Evolutionary conservation across 1,284 basidiomycete species (phyloP).

Genomic region (Blastosporella zonata): DNA sequence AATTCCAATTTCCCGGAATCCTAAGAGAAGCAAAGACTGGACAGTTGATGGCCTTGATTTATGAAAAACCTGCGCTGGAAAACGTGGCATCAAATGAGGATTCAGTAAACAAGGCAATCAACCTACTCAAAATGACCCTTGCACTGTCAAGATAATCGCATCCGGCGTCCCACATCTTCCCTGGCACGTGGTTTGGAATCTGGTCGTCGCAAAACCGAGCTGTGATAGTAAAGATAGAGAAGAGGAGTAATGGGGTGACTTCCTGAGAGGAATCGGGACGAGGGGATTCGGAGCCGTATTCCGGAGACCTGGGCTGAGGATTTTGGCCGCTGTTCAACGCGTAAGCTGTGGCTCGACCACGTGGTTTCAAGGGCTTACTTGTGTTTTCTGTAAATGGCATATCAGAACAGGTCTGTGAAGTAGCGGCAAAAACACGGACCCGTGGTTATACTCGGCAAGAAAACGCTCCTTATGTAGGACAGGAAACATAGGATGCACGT

Average conservation of each 20-base stretch:
- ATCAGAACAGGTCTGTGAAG: not conserved
- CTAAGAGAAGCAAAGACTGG: constrained; percentile 74
- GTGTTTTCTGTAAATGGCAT: constrained; percentile 17
- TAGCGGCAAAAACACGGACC: constrained; percentile 36
- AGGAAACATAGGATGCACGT: constrained; percentile 78
- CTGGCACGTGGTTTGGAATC: constrained; percentile 41
- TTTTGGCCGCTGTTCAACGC: constrained; percentile 3
- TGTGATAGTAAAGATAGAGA: constrained; percentile 78
- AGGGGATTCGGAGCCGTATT: constrained; percentile 27
- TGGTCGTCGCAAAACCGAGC: constrained; percentile 64
- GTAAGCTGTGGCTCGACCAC: not conserved
- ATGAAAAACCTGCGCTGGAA: constrained; percentile 61
- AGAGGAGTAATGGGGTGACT: constrained; percentile 66
- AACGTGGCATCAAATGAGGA: not conserved
- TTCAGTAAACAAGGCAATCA: not conserved
- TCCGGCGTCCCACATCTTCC: constrained; percentile 72
- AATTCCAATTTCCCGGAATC: constrained; percentile 80
- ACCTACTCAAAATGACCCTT: constrained; percentile 63
- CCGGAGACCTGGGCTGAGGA: constrained; percentile 18
- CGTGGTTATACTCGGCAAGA: constrained; percentile 56
- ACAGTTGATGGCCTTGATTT: constrained; percentile 67
- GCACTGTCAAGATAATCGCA: constrained; percentile 67
- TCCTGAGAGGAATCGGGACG: constrained; percentile 54
- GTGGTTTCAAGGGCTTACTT: constrained; percentile 12
- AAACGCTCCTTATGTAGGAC: constrained; percentile 73